Base-by-base conservation (phyloP, 441 rosid genomes). In the Adansonia gregorii region DNA sequence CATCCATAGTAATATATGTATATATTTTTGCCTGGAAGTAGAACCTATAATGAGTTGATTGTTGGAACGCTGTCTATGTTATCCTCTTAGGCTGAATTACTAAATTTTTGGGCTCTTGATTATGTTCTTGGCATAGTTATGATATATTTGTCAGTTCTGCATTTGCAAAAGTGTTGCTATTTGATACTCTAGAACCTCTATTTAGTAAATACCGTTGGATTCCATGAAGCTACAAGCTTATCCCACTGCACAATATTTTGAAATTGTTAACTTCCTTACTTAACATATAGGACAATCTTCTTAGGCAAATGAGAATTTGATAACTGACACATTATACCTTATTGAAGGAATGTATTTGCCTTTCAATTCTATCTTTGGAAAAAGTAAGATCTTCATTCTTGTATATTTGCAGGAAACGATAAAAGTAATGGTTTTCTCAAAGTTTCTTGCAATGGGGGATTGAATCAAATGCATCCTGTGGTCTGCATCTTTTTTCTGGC, bases 381-480 rank as follows among this genome's bases (percentile, higher is more conserved):
- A 48, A 73, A 43, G 43, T 79, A 55, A 79, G 76, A 68, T 64
- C 39, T 17, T 83, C 41, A 69, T 68, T 20, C 70, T 64, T 64
- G 41, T 9, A 52, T 39, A 73, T 73, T 84, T 81, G 73, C 91
- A 95, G 99, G 99, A 83, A 94, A 91, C 65, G 94, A 95, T 79
- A 88, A 86, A 43, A 94, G 97, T 82, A 92, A 91, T 76, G 97
- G 98, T 52, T 89, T 87, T 83, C 88, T 95, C 51, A 84, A 78
- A 78, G 96, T 94, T 55, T 96, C 99, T 8, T 96, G 98, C 85
- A 96, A 96, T 78, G 99, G 99, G 17, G 99, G 98, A 66, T 79
- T 94, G 82, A 96, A 96, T 89, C 98, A 96, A 88, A 96, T 96
- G 99, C 98, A 98, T 84, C 91, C 99, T 46, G 97, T 94, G 83